Percentiles rank a stretch among this genome's conserved stretches.
Evolutionary conservation across 768 basidiomycete genomes (phyloP).

Genomic region (Boletus subcaerulescens): DNA sequence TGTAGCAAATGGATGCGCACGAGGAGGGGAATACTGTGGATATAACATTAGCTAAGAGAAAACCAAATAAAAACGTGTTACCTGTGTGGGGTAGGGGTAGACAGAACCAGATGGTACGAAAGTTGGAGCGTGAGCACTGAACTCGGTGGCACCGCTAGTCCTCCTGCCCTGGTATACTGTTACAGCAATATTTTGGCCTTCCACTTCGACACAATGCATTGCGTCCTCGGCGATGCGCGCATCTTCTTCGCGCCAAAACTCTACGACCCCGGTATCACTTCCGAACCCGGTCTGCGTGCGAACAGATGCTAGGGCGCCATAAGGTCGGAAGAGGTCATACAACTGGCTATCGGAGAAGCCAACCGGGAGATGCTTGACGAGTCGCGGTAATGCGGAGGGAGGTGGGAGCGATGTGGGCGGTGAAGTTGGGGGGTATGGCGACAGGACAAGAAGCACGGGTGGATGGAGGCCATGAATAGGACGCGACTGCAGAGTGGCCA

Average conservation of each 20-base stretch:
- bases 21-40: conserved; percentile 66
- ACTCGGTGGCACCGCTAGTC: conserved; percentile 54
- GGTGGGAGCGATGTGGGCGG: conserved; percentile 74
- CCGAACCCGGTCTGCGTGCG: conserved; percentile 74
- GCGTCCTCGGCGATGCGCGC: conserved; percentile 74
- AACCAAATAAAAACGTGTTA: conserved; percentile 24
- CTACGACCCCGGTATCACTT: conserved; percentile 72
- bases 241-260: conserved; percentile 88
- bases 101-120: conserved; percentile 73
- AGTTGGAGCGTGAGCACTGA: conserved; percentile 68
- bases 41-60: conserved; percentile 1
- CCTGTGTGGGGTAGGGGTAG: conserved; percentile 63
- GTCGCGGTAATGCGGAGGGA: conserved; percentile 71
- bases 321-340: conserved; percentile 83
- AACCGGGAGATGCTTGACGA: conserved; percentile 80
- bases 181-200: conserved; percentile 82
- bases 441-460: conserved; percentile 62
- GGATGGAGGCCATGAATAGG: conserved; percentile 61
- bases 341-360: conserved; percentile 67
- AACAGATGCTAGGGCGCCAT: conserved; percentile 77
- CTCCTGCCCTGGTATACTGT: conserved; percentile 72
- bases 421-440: conserved; percentile 79
- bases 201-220: conserved; percentile 80
- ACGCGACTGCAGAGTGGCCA: conserved; percentile 78
- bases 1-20: conserved; percentile 47